Evolutionary conservation across 2,329 filamentous ascomycete species (phyloP).

Genomic region (Phialophora expanda): DNA sequence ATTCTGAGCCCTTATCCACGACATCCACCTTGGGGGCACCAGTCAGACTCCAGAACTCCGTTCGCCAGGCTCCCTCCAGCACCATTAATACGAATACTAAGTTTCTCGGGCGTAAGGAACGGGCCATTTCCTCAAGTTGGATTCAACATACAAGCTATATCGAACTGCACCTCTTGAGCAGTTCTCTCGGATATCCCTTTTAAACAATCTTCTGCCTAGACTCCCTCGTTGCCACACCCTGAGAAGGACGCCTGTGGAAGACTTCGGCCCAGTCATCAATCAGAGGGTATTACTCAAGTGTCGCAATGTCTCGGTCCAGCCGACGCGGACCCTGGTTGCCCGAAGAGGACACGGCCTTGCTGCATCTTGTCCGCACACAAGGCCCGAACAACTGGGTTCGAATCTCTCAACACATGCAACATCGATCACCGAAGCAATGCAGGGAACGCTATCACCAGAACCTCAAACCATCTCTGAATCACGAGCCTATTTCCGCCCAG

Average conservation of each 20-base stretch:
- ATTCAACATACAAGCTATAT: neutral
- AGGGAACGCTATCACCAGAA: slow-evolving; percentile 94
- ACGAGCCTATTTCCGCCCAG: slow-evolving; percentile 72
- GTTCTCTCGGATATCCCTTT: neutral
- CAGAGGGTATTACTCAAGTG: slow-evolving; percentile 34
- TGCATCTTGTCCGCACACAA: slow-evolving; percentile 71
- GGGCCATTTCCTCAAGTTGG: neutral
- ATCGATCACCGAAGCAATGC: slow-evolving; percentile 90
- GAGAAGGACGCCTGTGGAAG: neutral
- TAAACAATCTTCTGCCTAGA: neutral
- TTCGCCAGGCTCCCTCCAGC: neutral
- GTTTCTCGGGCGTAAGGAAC: neutral
- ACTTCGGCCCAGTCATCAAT: neutral
- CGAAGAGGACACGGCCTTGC: slow-evolving; percentile 72
- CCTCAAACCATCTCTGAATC: slow-evolving; percentile 76
- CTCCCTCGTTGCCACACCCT: neutral
- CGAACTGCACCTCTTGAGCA: neutral
- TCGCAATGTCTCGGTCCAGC: slow-evolving; percentile 55
- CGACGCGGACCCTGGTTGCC: slow-evolving; percentile 84
- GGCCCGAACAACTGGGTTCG: slow-evolving; percentile 88
- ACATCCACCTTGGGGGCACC: neutral
- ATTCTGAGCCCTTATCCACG: neutral
- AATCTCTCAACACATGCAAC: slow-evolving; percentile 75
- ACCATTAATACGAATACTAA: neutral
- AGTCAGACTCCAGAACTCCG: neutral